These are phyloP conservation scores for Bruguiera sexangula DNA, from an alignment of 345 rosid species.

Conservation along the genomic window DNA sequence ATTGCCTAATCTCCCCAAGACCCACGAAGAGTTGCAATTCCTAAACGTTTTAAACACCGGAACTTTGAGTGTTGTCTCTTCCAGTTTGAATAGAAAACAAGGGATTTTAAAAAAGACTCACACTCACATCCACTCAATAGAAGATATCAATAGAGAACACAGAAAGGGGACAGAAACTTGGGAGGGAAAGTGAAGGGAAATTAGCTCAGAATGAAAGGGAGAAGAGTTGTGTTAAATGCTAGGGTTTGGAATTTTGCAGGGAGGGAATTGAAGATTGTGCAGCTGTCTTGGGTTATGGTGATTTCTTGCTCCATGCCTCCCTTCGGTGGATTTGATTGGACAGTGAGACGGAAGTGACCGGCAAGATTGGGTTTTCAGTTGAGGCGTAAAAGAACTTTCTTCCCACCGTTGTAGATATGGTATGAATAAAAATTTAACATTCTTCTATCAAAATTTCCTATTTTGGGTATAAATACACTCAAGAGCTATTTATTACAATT, in stretches of 20 bases:
- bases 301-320: background rate
- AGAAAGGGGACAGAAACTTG: background rate
- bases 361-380: too few relatives aligned
- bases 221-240: background rate
- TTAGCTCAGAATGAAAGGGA: too few relatives aligned
- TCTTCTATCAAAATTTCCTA: too few relatives aligned
- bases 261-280: background rate
- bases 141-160: slow-evolving; percentile 6
- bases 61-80: slow-evolving; percentile 14
- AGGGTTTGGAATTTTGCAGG: background rate
- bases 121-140: slow-evolving; percentile 52
- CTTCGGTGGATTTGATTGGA: too few relatives aligned
- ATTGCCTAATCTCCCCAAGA: background rate
- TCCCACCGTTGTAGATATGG: too few relatives aligned
- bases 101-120: slow-evolving; percentile 16
- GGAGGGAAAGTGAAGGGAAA: background rate
- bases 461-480: too few relatives aligned
- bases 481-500: too few relatives aligned
- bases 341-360: too few relatives aligned
- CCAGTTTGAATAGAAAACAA: slow-evolving; percentile 27
- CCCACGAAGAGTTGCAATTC: background rate
- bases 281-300: background rate
- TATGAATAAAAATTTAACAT: too few relatives aligned
- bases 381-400: too few relatives aligned
- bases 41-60: background rate